Percentiles rank a stretch among this genome's conserved stretches.
Evolutionary conservation across 108 stramenopile genomes (phyloP).

Genomic region (Nitzschia putrida): DNA sequence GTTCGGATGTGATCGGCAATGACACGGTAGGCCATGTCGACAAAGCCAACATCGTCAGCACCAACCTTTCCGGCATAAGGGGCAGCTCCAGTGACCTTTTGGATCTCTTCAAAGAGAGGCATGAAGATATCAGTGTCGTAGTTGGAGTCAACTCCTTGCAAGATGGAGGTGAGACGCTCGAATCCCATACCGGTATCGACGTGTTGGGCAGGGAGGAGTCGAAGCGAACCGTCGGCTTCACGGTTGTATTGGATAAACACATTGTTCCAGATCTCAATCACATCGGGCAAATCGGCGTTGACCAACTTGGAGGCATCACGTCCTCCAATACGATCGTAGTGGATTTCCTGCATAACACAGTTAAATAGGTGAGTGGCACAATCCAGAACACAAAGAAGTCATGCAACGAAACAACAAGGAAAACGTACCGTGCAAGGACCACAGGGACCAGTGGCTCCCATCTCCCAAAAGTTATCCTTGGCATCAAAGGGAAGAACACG

Average conservation of each 20-base stretch:
- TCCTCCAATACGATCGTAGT: conserved; percentile 97
- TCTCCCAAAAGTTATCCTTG: conserved; percentile 99
- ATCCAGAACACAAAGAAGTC: conserved; percentile 1
- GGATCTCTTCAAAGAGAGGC: conserved; percentile 95
- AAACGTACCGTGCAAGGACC: conserved; percentile 91
- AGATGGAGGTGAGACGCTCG: conserved; percentile 93
- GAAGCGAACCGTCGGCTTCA: conserved; percentile 84
- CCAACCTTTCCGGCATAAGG: conserved; percentile 93
- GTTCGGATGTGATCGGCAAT: conserved; percentile 99
- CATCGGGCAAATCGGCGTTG: conserved; percentile 95
- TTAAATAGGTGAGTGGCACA: conserved; percentile 6
- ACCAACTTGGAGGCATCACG: conserved; percentile 94
- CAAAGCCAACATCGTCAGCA: conserved; percentile 75
- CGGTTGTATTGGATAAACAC: conserved; percentile 99
- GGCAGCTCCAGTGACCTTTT: conserved; percentile 74
- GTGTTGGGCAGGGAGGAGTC: conserved; percentile 92
- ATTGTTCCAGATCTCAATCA: conserved; percentile 98
- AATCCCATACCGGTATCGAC: conserved; percentile 99
- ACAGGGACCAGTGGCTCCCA: conserved; percentile 99
- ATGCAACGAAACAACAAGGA: neutral
- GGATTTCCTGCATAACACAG: conserved; percentile 78
- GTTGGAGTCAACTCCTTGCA: conserved; percentile 94
- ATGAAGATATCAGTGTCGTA: conserved; percentile 99
- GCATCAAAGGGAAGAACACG: conserved; percentile 94
- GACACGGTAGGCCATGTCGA: conserved; percentile 99